phyloP scores from a whole-genome alignment of 208 protist species.

The Crithidia fasciculata region DNA sequence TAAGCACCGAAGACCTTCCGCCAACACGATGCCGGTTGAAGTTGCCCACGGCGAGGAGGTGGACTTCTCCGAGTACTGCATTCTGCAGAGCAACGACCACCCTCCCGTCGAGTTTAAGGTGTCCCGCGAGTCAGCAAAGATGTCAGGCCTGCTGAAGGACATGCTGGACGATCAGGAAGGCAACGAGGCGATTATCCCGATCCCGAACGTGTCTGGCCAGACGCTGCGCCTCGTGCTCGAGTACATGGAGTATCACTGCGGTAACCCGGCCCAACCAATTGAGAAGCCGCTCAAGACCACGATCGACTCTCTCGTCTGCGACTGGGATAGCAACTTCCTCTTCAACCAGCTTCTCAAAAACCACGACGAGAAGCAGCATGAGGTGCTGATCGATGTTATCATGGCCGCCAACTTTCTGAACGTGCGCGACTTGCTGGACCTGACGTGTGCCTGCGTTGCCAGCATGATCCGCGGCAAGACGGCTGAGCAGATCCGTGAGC shows the following conservation, averaged over 20 bases:
- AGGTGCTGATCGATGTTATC: constrained; percentile 93
- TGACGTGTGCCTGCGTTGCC: constrained; percentile 94
- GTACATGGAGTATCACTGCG: constrained; percentile 94
- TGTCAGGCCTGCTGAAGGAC: constrained; percentile 89
- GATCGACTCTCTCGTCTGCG: constrained; percentile 85
- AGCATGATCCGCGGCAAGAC: constrained; percentile 95
- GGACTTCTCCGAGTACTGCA: constrained; percentile 87
- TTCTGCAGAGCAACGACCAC: constrained; percentile 90
- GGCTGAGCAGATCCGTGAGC: constrained; percentile 92
- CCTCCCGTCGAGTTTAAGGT: constrained; percentile 86
- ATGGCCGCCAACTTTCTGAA: constrained; percentile 96
- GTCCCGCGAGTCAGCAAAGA: constrained; percentile 79
- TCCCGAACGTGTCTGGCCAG: constrained; percentile 91
- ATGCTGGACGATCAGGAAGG: constrained; percentile 90
- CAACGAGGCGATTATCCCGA: constrained; percentile 85
- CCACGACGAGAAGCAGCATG: constrained; percentile 83
- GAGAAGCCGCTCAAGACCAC: constrained; percentile 89
- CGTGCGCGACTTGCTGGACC: constrained; percentile 93
- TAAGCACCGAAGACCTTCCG: not conserved
- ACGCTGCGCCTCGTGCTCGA: constrained; percentile 92
- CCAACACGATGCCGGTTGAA: constrained; percentile 60
- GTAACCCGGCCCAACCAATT: constrained; percentile 79
- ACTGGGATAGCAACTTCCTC: constrained; percentile 90
- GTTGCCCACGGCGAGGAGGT: constrained; percentile 53
- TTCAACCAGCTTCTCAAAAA: constrained; percentile 85